Percentiles rank a stretch among this genome's conserved stretches.
Conservation (phyloP, 2,329 filamentous ascomycete species). For the Claviceps lovelessii region DNA sequence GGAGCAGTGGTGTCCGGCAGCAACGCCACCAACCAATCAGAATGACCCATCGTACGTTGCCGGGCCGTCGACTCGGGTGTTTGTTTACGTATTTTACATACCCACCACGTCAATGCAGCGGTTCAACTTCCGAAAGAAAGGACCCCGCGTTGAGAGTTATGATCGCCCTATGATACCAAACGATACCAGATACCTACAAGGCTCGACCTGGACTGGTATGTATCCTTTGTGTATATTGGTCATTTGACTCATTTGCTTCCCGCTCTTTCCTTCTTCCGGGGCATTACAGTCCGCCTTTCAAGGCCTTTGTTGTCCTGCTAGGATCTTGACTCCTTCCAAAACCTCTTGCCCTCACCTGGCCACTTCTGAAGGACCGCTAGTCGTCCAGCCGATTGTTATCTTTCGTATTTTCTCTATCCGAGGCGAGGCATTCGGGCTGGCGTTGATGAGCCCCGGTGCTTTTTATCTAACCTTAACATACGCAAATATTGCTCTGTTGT, state of each 20-base stretch:
- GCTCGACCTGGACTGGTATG: neutral
- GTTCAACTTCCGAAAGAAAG: slow-evolving; percentile 1
- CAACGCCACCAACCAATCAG: neutral
- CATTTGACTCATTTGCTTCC: neutral
- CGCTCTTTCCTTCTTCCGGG: neutral
- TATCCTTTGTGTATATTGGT: neutral
- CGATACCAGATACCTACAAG: neutral
- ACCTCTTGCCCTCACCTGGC: no score
- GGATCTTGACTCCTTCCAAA: no score
- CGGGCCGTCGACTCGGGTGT: slow-evolving; percentile 9
- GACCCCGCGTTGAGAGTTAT: slow-evolving; percentile 10
- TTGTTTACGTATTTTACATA: slow-evolving; percentile 11
- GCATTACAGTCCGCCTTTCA: neutral
- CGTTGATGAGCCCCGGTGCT: no score
- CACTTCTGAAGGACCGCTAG: no score
- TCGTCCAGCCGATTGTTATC: no score
- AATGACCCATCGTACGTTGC: slow-evolving; percentile 7
- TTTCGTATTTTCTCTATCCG: no score
- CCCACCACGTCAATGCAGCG: slow-evolving; percentile 3
- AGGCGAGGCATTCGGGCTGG: no score
- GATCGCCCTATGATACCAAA: neutral
- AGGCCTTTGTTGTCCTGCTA: no score
- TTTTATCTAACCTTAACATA: neutral
- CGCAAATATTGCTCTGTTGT: neutral
- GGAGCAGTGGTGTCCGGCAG: neutral